A percentile compares a stretch with the other conserved stretches of the same genome.
These are phyloP conservation scores for Gossypium rotundifolium DNA, from an alignment of 345 rosid genomes.

Conservation along the genomic window DNA sequence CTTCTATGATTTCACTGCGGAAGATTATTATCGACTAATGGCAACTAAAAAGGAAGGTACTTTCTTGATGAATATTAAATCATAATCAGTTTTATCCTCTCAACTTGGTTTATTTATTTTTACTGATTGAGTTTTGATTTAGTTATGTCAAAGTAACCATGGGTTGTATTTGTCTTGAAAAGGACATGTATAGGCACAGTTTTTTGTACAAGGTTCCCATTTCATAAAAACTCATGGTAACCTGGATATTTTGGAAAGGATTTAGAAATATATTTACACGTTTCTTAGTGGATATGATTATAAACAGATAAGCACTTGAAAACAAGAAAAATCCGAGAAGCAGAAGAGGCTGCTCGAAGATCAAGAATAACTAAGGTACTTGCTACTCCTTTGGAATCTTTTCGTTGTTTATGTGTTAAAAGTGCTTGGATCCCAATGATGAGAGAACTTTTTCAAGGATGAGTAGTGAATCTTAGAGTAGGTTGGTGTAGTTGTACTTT, in stretches of 20 bases:
- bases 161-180: background rate
- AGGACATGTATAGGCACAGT: background rate
- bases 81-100: background rate
- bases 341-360: conserved; percentile 81
- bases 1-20: conserved; percentile 77
- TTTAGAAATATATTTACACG: background rate
- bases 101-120: background rate
- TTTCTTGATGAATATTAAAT: background rate
- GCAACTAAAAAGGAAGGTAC: conserved; percentile 64
- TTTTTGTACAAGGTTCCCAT: background rate
- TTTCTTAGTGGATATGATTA: background rate
- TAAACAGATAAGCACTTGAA: conserved; percentile 61
- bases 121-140: background rate
- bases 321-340: conserved; percentile 80
- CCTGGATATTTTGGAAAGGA: background rate
- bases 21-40: conserved; percentile 58
- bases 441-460: background rate
- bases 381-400: background rate
- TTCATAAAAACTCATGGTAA: background rate
- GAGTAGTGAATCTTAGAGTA: background rate
- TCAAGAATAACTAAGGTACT: conserved; percentile 68
- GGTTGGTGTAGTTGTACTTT: background rate
- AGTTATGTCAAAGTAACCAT: background rate
- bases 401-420: background rate
- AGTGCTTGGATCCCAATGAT: background rate